Base-by-base conservation (phyloP, 23 red algal genomes). In the Gracilaria domingensis region DNA sequence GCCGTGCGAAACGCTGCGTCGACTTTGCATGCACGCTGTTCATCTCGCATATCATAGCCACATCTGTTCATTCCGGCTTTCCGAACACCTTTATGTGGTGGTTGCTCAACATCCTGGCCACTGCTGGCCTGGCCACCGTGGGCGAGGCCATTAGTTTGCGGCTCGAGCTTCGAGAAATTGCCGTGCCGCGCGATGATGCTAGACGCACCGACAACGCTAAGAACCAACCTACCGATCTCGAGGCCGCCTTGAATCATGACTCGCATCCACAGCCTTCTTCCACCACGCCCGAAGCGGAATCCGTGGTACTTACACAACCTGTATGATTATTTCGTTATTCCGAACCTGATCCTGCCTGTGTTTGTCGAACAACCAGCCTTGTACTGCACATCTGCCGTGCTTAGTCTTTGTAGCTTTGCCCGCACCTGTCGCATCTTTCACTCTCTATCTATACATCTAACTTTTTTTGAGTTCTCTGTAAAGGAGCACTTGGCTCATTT, bases 21-120 rank as follows among this genome's bases (percentile, higher is more conserved):
- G 95, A 97, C 91, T 97, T 97, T 92, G 83, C 79, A 4, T 64
- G 59, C 75, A 97, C 95, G 20, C 83, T 97, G 30, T 88, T 91
- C 56, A 64, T 97, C 32, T 81, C 84, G 62, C 95, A 97, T 56
- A 77, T 93, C 42, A 66, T 97, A 37, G 91, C 91, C 71, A 87
- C 82, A 20, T 67, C 67, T 8, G 64, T 90, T 42, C 91, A 94
- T 66, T 89, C 86, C 32, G 89, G 95, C 35, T 93, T 93, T 69
- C 82, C 88, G 24, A 84, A 81, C 49, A 84, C 73, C 42, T 48
- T 91, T 47, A 84, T 84, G 64, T 93, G 95, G 88, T 97, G 95
- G 95, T 54, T 71, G 36, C 66, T 93, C 36, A 83, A 89, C 58
- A 87, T 85, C 39, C 14, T 97, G 36, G 72, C 79, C 39, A 82